Conservation (phyloP, 306 rosid species). For the Sophora flavescens region DNA sequence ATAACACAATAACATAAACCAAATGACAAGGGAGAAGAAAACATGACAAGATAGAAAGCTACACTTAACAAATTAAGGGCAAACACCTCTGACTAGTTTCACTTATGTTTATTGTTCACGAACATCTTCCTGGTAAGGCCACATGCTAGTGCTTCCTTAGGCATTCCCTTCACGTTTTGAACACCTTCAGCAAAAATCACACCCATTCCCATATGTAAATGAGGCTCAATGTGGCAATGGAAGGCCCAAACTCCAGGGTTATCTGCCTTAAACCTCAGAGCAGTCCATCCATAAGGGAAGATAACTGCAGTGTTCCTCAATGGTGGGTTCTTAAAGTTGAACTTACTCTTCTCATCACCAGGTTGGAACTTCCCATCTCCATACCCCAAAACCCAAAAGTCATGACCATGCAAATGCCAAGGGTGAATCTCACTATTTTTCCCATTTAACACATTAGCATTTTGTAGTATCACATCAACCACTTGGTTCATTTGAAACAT, state of each 20-base stretch:
- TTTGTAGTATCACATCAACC: slow-evolving; percentile 73
- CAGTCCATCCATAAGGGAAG: slow-evolving; percentile 80
- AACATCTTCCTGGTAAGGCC: slow-evolving; percentile 48
- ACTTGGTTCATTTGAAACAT: slow-evolving; percentile 40
- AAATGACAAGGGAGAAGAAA: not conserved
- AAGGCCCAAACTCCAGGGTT: slow-evolving; percentile 85
- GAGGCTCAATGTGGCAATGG: slow-evolving; percentile 82
- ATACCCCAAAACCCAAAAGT: slow-evolving; percentile 83
- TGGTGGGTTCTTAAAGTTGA: slow-evolving; percentile 72
- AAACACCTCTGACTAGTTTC: not conserved
- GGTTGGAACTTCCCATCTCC: slow-evolving; percentile 68
- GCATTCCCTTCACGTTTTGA: slow-evolving; percentile 44
- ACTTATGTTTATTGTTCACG: slow-evolving; percentile 22
- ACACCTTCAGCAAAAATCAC: slow-evolving; percentile 63
- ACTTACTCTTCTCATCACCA: slow-evolving; percentile 39
- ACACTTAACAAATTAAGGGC: not conserved
- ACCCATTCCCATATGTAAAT: slow-evolving; percentile 80
- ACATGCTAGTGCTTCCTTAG: slow-evolving; percentile 58
- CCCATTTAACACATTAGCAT: slow-evolving; percentile 48
- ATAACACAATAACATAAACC: not conserved
- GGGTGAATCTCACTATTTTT: slow-evolving; percentile 69
- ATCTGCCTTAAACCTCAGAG: slow-evolving; percentile 64
- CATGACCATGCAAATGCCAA: slow-evolving; percentile 86
- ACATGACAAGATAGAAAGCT: not conserved
- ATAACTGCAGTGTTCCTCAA: slow-evolving; percentile 66